These are phyloP conservation scores for Diaporthe helianthi DNA, from an alignment of 2,329 filamentous ascomycete genomes.

Conservation along the genomic window DNA sequence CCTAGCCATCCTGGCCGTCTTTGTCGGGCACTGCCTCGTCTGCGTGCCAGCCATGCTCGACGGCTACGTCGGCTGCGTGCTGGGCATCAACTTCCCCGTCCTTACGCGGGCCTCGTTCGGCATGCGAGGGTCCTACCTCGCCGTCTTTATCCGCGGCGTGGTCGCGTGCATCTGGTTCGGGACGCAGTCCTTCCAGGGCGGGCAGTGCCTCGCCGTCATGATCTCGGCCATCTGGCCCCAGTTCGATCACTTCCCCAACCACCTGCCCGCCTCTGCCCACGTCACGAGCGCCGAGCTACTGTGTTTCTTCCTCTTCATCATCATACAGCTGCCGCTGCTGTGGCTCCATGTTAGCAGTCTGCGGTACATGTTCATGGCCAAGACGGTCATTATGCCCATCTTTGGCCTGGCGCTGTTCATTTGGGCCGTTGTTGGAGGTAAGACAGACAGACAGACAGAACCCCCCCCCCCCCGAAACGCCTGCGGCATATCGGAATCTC, in stretches of 20 bases:
- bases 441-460: too few species aligned
- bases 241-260: slow-evolving; percentile 59
- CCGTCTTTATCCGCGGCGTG: slow-evolving; percentile 50
- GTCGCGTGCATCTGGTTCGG: slow-evolving; percentile 66
- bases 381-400: slow-evolving; percentile 59
- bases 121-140: slow-evolving; percentile 49
- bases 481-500: neutral
- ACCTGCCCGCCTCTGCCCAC: slow-evolving; percentile 56
- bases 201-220: slow-evolving; percentile 54
- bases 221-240: slow-evolving; percentile 60
- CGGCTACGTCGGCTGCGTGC: slow-evolving; percentile 53
- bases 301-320: slow-evolving; percentile 60
- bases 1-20: slow-evolving; percentile 24
- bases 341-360: slow-evolving; percentile 51
- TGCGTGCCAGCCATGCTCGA: slow-evolving; percentile 60
- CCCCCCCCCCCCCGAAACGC: too few species aligned
- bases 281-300: slow-evolving; percentile 62
- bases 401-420: slow-evolving; percentile 45
- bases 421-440: slow-evolving; percentile 20
- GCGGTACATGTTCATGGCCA: slow-evolving; percentile 51
- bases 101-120: slow-evolving; percentile 53
- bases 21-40: slow-evolving; percentile 67
- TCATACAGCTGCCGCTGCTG: slow-evolving; percentile 59
- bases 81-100: slow-evolving; percentile 56
- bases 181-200: slow-evolving; percentile 70